Percentiles rank a stretch among this genome's conserved stretches.
Evolutionary conservation across 345 rosid genomes (phyloP).

Genomic region (Acer yangbiense): DNA sequence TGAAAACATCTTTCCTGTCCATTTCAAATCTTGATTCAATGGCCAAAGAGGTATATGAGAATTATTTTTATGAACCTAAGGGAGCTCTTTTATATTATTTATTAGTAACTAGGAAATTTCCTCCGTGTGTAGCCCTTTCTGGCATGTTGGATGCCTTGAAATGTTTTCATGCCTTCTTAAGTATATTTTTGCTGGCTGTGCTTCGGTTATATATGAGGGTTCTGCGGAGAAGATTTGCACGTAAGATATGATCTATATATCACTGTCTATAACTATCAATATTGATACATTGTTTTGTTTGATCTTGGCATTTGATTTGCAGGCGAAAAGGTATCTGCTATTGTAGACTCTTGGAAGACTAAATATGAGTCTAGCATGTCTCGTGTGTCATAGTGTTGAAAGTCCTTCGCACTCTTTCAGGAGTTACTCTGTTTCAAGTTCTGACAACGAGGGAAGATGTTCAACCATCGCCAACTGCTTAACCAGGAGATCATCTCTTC

Average conservation of each 20-base stretch:
- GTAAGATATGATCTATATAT: background rate
- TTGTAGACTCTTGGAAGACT: constrained; percentile 1
- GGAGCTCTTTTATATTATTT: too few relatives aligned
- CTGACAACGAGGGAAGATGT: constrained; percentile 91
- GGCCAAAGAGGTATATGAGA: too few relatives aligned
- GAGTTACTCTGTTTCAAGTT: constrained; percentile 92
- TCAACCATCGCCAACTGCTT: constrained; percentile 72
- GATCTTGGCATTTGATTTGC: background rate
- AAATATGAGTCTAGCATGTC: constrained; percentile 87
- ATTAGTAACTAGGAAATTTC: too few relatives aligned
- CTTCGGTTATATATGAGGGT: background rate
- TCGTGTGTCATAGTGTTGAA: constrained; percentile 85
- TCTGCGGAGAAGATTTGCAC: background rate
- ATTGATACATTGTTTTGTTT: background rate
- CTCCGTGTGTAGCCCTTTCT: background rate
- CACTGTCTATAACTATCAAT: background rate
- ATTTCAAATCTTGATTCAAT: too few relatives aligned
- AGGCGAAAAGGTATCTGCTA: constrained; percentile 10
- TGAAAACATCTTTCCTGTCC: background rate
- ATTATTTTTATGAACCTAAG: too few relatives aligned
- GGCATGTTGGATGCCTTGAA: background rate
- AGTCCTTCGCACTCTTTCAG: constrained; percentile 93
- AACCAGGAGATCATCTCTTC: constrained; percentile 62
- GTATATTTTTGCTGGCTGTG: background rate
- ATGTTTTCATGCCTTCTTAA: background rate